Evolutionary conservation across 805 yeast species (phyloP).

Genomic region (Kodamaea laetipori): DNA sequence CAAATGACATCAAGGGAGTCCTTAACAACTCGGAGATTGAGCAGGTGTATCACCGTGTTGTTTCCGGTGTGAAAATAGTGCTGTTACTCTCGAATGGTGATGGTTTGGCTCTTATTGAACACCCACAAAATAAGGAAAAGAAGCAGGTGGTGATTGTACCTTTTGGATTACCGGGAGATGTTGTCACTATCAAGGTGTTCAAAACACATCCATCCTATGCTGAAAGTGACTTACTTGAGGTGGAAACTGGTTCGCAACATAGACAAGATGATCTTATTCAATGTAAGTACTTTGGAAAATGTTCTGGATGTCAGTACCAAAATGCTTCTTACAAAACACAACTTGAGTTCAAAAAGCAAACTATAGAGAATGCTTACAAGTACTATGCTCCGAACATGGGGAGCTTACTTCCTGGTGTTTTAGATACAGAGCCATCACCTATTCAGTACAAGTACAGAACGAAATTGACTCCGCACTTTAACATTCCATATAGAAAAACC

Average conservation of each 20-base stretch:
- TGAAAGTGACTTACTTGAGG: constrained; percentile 69
- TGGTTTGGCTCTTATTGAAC: constrained; percentile 71
- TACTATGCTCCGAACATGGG: constrained; percentile 65
- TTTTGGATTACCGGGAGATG: constrained; percentile 85
- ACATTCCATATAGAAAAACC: constrained; percentile 60
- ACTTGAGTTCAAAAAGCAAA: constrained; percentile 66
- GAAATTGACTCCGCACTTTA: constrained; percentile 94
- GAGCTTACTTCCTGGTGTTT: constrained; percentile 58
- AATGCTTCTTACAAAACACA: constrained; percentile 73
- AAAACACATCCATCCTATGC: constrained; percentile 75
- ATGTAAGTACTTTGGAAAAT: constrained; percentile 85
- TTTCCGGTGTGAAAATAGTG: constrained; percentile 57
- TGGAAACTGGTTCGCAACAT: constrained; percentile 34
- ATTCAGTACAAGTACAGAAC: constrained; percentile 78
- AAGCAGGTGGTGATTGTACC: constrained; percentile 78
- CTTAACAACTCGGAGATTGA: constrained; percentile 58
- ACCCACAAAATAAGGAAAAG: constrained; percentile 49
- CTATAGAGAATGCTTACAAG: constrained; percentile 79
- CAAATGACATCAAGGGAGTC: constrained; percentile 65
- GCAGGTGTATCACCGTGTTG: constrained; percentile 57
- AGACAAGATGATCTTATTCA: constrained; percentile 62
- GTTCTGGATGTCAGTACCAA: constrained; percentile 96
- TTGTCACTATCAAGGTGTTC: constrained; percentile 67
- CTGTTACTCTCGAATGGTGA: constrained; percentile 80
- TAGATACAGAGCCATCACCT: constrained; percentile 75